Base-by-base conservation (phyloP, 768 basidiomycete genomes). In the Lanmaoa pseudosensibilis region DNA sequence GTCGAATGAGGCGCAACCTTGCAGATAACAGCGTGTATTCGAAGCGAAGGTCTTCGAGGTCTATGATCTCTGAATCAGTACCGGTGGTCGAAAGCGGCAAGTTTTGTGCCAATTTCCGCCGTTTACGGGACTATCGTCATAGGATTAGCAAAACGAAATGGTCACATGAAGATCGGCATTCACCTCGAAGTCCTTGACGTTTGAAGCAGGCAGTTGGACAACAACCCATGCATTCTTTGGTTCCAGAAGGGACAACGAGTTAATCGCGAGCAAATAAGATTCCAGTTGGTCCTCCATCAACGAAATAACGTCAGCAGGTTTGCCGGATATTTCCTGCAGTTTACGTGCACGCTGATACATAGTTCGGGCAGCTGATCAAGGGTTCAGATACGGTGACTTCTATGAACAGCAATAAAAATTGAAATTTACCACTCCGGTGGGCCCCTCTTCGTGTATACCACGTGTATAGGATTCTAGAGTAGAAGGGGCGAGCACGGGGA, bases 331-430 rank as follows among this genome's bases (percentile, higher is more conserved):
- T 33, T 75, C 76, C 49, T 82, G 84, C 10, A 98, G 74, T 66
- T 93, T 90, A 60, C 87, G 79, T 21, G 90, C 93, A 52, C 93
- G 87, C 64, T 92, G 90, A 71, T 95, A 98, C 95, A 98, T 97
- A 11, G 86, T 86, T 50, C 88, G 80, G 16, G 92, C 91, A 53
- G 95, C 96, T 98, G 50, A 60, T 50, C 54, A 52, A 62, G 69
- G 70, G 69, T 63, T 69, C 59, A 65, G 63, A 62, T 61, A 58
- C 11, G 13, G 27, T 55, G 57, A 45, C 46, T 43, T 34, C 33
- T 33, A 39, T 52, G 34, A 58, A 54, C 52, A 49, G 54, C 37
- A 54, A 56, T 25, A 51, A 51, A 66, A 40, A 34, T 39, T 32
- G 43, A 56, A 59, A 78, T 84, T 72, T 70, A 95, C 96, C 97